These are phyloP conservation scores for Colletotrichum lini DNA, from an alignment of 2,329 filamentous ascomycete genomes.

Conservation along the genomic window DNA sequence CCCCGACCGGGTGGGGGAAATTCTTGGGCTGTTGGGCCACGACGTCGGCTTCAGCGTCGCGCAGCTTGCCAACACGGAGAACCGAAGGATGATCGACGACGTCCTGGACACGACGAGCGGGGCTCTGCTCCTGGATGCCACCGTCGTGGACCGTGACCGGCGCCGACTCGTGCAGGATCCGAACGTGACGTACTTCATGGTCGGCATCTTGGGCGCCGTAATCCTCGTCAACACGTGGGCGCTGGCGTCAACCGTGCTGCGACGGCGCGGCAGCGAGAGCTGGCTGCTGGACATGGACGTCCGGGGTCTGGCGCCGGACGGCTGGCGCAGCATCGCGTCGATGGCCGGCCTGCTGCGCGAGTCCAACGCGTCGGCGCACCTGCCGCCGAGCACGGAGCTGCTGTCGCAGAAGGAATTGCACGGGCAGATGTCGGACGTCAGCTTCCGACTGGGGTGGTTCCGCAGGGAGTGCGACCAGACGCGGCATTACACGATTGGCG, in stretches of 20 bases:
- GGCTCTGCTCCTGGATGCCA: neutral
- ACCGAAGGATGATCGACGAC: neutral
- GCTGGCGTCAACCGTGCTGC: neutral
- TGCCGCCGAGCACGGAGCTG: conserved; percentile 15
- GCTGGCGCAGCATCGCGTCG: conserved; percentile 9
- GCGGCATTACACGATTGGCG: conserved; percentile 14
- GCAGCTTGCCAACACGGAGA: conserved; percentile 18
- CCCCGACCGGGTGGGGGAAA: neutral
- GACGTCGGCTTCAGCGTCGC: conserved; percentile 9
- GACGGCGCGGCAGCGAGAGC: neutral
- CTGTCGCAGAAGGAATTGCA: conserved; percentile 14
- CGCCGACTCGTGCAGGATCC: conserved; percentile 22
- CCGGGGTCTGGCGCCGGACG: conserved; percentile 17
- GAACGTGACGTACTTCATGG: conserved; percentile 20
- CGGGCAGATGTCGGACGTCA: neutral
- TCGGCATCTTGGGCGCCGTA: neutral
- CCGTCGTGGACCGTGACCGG: neutral
- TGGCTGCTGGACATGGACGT: conserved; percentile 22
- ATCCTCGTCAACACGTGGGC: conserved; percentile 16
- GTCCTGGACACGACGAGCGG: neutral
- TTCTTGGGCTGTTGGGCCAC: neutral
- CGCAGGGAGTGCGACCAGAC: conserved; percentile 1
- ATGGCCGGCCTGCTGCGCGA: neutral
- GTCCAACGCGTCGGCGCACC: conserved; percentile 7
- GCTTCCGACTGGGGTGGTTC: conserved; percentile 30